These are phyloP conservation scores for Blastobotrys ciferrii DNA, from an alignment of 1,139 yeast species.

Conservation along the genomic window DNA sequence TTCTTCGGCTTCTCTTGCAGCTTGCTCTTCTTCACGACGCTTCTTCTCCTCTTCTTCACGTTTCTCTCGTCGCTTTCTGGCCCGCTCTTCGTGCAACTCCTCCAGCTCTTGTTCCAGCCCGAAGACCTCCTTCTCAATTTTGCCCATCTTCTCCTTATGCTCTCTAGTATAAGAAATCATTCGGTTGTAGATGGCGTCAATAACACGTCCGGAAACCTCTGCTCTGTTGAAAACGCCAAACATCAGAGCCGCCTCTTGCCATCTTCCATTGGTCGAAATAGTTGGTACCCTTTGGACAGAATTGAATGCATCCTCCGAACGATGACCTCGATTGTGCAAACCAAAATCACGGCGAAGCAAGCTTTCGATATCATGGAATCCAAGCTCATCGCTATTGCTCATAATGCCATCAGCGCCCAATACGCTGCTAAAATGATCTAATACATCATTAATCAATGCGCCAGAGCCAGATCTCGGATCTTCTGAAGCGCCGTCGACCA, in stretches of 20 bases:
- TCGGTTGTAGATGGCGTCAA: constrained; percentile 49
- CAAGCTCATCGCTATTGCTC: constrained; percentile 29
- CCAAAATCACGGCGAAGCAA: constrained; percentile 7
- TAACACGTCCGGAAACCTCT: constrained; percentile 46
- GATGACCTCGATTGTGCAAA: constrained; percentile 19
- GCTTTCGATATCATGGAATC: constrained; percentile 10
- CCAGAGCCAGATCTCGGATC: constrained; percentile 12
- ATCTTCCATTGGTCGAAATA: constrained; percentile 63
- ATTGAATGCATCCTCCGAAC: constrained; percentile 18
- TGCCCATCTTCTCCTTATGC: constrained; percentile 40
- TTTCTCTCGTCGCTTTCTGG: constrained; percentile 41
- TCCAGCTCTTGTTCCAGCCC: constrained; percentile 29
- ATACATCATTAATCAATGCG: constrained; percentile 19
- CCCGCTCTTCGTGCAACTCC: constrained; percentile 38
- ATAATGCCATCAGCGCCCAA: constrained; percentile 16
- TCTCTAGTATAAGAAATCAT: constrained; percentile 34
- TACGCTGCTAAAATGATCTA: constrained; percentile 19
- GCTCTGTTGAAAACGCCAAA: constrained; percentile 47
- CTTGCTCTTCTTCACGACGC: constrained; percentile 35
- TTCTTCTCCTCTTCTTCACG: constrained; percentile 29
- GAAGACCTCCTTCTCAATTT: constrained; percentile 27
- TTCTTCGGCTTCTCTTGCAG: constrained; percentile 10
- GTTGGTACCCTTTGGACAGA: constrained; percentile 34
- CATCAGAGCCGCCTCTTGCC: constrained; percentile 59
- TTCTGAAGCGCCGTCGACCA: constrained; percentile 14